These are phyloP conservation scores for Letharia columbiana DNA, from an alignment of 495 filamentous ascomycete species.

Conservation along the genomic window DNA sequence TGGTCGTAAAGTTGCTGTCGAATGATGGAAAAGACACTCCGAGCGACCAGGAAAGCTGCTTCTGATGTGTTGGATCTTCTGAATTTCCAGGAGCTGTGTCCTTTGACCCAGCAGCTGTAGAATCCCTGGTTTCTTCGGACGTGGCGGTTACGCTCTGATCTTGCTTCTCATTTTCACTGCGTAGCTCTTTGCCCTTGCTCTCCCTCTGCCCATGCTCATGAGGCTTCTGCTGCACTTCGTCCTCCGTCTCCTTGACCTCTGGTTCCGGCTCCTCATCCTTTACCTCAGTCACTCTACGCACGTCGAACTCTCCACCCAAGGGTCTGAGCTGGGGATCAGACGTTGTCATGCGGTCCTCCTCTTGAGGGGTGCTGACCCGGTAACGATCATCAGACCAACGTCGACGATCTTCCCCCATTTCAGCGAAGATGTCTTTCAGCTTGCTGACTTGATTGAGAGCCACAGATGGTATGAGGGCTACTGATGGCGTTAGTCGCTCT, in stretches of 20 bases:
- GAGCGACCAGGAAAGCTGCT: not conserved
- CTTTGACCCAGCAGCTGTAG: not conserved
- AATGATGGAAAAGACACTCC: not conserved
- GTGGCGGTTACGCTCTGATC: not conserved
- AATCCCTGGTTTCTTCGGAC: not conserved
- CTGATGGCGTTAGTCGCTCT: not conserved
- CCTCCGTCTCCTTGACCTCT: not conserved
- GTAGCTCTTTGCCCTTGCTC: not conserved
- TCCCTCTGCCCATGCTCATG: not conserved
- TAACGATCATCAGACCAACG: not conserved
- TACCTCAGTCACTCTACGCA: not conserved
- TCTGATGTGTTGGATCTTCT: not conserved
- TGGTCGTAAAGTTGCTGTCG: not conserved
- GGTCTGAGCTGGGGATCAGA: not conserved
- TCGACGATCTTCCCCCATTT: not conserved
- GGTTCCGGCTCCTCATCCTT: not conserved
- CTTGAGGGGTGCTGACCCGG: not conserved
- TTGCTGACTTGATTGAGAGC: not conserved
- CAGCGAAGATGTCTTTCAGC: not conserved
- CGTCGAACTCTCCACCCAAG: not conserved
- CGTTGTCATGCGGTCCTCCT: not conserved
- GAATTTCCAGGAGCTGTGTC: not conserved
- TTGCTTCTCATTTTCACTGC: not conserved
- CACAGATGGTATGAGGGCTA: not conserved
- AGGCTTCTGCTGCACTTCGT: not conserved